Percentiles rank a stretch among this genome's conserved stretches.
These are phyloP conservation scores for Pythium phragmiticola DNA, from an alignment of 352 stramenopile species.

Conservation along the genomic window DNA sequence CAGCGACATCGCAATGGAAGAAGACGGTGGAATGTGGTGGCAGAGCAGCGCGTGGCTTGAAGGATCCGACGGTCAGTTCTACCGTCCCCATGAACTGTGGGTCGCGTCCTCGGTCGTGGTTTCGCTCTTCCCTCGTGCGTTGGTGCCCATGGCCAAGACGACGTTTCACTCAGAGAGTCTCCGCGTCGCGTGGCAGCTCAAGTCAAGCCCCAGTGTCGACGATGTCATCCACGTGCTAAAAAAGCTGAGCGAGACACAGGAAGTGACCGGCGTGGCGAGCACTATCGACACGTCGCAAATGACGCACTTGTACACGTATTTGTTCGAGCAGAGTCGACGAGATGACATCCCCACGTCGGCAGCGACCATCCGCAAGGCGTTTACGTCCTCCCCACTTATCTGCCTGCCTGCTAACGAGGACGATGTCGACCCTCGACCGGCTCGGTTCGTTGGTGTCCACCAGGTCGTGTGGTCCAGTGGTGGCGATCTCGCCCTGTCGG, in stretches of 20 bases:
- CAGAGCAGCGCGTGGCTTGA: conserved; percentile 13
- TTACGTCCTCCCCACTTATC: conserved; percentile 10
- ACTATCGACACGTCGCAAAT: conserved; percentile 12
- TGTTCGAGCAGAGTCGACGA: conserved; percentile 20
- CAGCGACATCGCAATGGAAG: neutral
- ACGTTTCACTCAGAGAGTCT: conserved; percentile 37
- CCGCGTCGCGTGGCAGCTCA: conserved; percentile 33
- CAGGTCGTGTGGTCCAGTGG: conserved; percentile 26
- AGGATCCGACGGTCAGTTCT: conserved; percentile 17
- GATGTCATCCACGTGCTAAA: conserved; percentile 51
- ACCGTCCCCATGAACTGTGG: conserved; percentile 42
- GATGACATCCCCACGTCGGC: conserved; percentile 13
- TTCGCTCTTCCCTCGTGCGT: conserved; percentile 39
- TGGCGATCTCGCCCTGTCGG: conserved; percentile 25
- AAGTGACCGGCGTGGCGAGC: neutral
- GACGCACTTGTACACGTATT: conserved; percentile 21
- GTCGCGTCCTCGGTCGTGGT: conserved; percentile 32
- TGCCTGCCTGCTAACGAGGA: conserved; percentile 11
- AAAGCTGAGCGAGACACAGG: conserved; percentile 10
- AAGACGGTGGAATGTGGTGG: conserved; percentile 18
- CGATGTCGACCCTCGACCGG: too few relatives aligned
- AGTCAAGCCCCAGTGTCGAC: conserved; percentile 30
- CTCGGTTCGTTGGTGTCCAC: conserved; percentile 6
- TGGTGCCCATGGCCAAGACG: conserved; percentile 34
- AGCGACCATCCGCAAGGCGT: conserved; percentile 15